Conservation (phyloP, 139 green algal species). For the Coccomyxa sp. region DNA sequence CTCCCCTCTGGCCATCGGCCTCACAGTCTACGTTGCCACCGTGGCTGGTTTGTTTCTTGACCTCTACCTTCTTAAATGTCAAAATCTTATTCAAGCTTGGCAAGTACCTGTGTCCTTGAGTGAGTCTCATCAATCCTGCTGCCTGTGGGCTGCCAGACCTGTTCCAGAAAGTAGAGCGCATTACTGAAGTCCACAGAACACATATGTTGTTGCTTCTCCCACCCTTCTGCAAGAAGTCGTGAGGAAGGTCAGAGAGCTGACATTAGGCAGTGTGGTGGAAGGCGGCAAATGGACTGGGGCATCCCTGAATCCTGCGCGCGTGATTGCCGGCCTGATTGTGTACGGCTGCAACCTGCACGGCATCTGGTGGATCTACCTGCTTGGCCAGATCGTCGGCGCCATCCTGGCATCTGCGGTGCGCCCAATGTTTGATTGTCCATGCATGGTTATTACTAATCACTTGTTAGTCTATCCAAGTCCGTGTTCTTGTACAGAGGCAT, state of each 20-base stretch:
- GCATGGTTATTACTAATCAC: too few species aligned
- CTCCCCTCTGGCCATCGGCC: not conserved
- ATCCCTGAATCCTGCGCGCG: not conserved
- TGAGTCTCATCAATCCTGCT: not conserved
- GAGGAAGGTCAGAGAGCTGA: not conserved
- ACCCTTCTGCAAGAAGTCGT: not conserved
- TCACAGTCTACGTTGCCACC: not conserved
- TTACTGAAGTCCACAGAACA: not conserved
- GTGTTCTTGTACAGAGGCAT: too few species aligned
- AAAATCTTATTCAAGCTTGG: not conserved
- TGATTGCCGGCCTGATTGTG: not conserved
- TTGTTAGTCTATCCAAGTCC: too few species aligned
- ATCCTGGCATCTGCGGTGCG: not conserved
- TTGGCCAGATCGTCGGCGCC: not conserved
- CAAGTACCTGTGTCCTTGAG: not conserved
- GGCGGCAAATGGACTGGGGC: not conserved
- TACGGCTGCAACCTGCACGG: not conserved
- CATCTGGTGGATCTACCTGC: slow-evolving; percentile 4
- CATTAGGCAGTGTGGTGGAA: not conserved
- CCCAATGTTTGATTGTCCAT: too few species aligned
- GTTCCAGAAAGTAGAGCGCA: not conserved
- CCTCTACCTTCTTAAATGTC: not conserved
- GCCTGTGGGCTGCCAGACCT: not conserved
- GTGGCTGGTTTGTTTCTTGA: not conserved
- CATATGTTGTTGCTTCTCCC: not conserved